Conservation (phyloP, 768 basidiomycete genomes). For the Amanita phalloides region DNA sequence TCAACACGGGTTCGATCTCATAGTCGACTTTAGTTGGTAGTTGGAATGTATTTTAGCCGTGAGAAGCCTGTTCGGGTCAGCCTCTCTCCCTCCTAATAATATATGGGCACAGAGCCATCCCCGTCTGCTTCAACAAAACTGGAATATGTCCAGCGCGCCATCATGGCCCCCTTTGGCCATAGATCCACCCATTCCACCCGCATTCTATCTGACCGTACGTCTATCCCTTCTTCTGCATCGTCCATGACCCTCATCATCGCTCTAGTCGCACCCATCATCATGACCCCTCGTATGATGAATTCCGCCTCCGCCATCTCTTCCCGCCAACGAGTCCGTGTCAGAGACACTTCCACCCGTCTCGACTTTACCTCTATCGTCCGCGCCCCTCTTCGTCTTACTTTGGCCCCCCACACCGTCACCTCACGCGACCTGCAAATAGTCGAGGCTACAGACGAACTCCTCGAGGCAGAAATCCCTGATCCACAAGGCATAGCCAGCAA, state of each 20-base stretch:
- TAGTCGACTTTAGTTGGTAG: constrained; percentile 69
- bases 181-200: constrained; percentile 60
- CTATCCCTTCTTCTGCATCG: constrained; percentile 1
- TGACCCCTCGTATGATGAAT: constrained; percentile 79
- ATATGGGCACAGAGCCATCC: constrained; percentile 27
- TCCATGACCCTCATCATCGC: not conserved
- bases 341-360: constrained; percentile 27
- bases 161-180: constrained; percentile 62
- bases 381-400: constrained; percentile 59
- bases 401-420: constrained; percentile 58
- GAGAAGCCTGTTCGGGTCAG: constrained; percentile 2
- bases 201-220: constrained; percentile 68
- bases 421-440: constrained; percentile 78
- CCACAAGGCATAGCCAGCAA: constrained; percentile 57
- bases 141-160: constrained; percentile 55
- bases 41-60: not conserved
- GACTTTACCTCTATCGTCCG: constrained; percentile 76
- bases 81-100: constrained; percentile 4
- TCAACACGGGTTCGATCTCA: constrained; percentile 58
- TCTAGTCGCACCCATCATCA: constrained; percentile 77
- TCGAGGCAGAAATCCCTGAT: constrained; percentile 64
- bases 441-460: constrained; percentile 71
- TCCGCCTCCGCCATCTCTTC: constrained; percentile 61
- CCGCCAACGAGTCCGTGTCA: constrained; percentile 23
- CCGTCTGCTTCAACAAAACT: constrained; percentile 27